Evolutionary conservation across 306 rosid species (phyloP), one percentile per base, ranked within the genome.

Genomic region (Lathyrus tuberosus): DNA sequence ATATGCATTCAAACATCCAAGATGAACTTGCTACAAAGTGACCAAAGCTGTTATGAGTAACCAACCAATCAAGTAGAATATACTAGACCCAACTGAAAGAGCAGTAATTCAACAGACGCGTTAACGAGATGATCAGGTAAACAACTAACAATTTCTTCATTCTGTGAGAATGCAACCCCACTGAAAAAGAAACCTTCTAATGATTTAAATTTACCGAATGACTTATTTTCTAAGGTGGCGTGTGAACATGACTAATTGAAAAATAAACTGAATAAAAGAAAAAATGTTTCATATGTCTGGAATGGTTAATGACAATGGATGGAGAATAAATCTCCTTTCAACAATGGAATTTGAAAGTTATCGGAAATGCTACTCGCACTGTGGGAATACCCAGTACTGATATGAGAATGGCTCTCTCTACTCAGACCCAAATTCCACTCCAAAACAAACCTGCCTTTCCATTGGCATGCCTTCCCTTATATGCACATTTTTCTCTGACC

Each of bases 51-150:
- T 62, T 47, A 74, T 15, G 17, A 18, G 35, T 59, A 57, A 31
- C 73, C 46, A 57, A 31, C 73, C 46, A 26, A 52, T 69, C 69
- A 75, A 71, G 69, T 53, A 64, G 52, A 69, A 73, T 52, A 62
- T 40, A 69, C 58, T 18, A 58, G 15, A 42, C 13, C 69, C 63
- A 51, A 30, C 48, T 33, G 67, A 20, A 51, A 69, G 18, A 24
- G 28, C 48, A 41, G 59, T 56, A 64, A 48, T 65, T 42, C 30
- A 58, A 65, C 20, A 65, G 43, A 47, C 13, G 62, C 35, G 20
- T 40, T 48, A 62, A 30, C 56, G 12, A 28, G 42, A 68, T 26
- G 43, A 13, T 48, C 43, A 33, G 24, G 17, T 47, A 46, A 62
- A 59, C 22, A 61, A 24, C 40, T 16, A 42, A 38, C n/a, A 14